Conservation (phyloP, 495 filamentous ascomycete genomes). For the Xylaria castorea region DNA sequence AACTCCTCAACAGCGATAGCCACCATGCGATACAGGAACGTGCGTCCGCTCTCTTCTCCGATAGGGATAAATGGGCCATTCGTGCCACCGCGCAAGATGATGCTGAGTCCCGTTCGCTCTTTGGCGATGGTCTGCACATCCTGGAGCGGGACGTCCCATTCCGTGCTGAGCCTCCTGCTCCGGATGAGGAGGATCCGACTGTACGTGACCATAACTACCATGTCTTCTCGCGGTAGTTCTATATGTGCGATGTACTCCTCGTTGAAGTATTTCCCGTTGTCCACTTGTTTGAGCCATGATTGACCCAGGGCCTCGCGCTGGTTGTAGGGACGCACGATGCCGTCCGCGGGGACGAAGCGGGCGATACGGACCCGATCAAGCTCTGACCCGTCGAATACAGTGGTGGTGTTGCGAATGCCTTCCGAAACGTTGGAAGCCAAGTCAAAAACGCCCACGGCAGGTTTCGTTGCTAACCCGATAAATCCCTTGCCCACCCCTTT, state of each 20-base stretch:
- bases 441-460: conserved; percentile 95
- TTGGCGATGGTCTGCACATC: conserved; percentile 97
- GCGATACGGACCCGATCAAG: conserved; percentile 92
- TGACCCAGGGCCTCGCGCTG: conserved; percentile 96
- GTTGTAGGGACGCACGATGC: conserved; percentile 92
- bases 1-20: conserved; percentile 65
- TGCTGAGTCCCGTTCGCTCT: conserved; percentile 90
- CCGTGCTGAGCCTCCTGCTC: conserved; percentile 78
- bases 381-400: conserved; percentile 93
- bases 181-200: conserved; percentile 88
- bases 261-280: conserved; percentile 96
- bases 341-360: conserved; percentile 89
- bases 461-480: conserved; percentile 90
- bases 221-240: conserved; percentile 86
- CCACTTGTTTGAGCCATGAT: conserved; percentile 97
- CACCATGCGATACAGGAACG: conserved; percentile 78
- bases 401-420: conserved; percentile 97
- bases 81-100: conserved; percentile 85
- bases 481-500: conserved; percentile 97
- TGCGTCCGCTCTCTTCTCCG: conserved; percentile 81
- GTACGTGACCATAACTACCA: conserved; percentile 95
- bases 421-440: conserved; percentile 95
- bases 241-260: conserved; percentile 97
- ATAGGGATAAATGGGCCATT: conserved; percentile 97
- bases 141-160: conserved; percentile 95